These are phyloP conservation scores for Trametes cinnabarina DNA, from an alignment of 768 basidiomycete genomes.

Conservation along the genomic window DNA sequence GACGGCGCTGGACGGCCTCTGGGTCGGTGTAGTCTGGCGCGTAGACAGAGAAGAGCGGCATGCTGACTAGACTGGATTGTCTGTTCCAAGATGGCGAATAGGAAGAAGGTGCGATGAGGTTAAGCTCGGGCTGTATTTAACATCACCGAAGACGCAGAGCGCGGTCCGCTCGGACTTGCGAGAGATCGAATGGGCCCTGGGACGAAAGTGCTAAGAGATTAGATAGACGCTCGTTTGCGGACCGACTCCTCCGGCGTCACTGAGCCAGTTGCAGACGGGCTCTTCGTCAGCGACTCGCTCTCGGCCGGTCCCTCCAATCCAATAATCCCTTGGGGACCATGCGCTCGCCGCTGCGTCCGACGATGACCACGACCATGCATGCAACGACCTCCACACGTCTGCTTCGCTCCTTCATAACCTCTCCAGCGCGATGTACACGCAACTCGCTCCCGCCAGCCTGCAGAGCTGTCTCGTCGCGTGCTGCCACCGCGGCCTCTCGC, in stretches of 20 bases:
- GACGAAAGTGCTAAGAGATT: neutral
- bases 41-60: conserved; percentile 50
- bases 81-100: neutral
- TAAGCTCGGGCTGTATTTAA: neutral
- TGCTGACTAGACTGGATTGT: neutral
- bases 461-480: neutral
- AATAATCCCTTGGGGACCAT: too few relatives aligned
- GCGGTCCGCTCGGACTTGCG: neutral
- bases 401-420: neutral
- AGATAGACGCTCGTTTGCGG: conserved; percentile 1
- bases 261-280: conserved; percentile 1
- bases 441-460: neutral
- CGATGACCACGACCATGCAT: conserved; percentile 11
- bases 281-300: conserved; percentile 5
- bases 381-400: neutral
- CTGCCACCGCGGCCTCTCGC: neutral
- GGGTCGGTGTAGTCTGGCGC: conserved; percentile 65
- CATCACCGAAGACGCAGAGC: neutral
- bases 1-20: conserved; percentile 55
- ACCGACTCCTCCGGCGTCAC: neutral
- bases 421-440: conserved; percentile 5
- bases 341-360: neutral
- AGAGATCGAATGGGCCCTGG: neutral
- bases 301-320: neutral
- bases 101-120: neutral